phyloP scores from a whole-genome alignment of 345 rosid genomes.

The Barbarea vulgaris region DNA sequence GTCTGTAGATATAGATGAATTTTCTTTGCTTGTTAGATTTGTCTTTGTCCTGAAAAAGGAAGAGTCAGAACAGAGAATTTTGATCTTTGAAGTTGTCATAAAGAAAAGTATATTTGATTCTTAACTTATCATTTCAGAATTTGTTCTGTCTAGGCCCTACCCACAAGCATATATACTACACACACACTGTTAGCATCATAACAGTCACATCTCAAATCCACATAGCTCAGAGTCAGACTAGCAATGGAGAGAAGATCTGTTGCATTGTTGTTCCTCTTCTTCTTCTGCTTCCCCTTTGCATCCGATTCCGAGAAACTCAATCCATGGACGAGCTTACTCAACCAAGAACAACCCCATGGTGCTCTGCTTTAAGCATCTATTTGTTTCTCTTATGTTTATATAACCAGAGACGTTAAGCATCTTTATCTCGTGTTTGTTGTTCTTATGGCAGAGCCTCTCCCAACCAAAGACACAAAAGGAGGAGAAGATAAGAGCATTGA shows the following conservation, averaged over 20 bases:
- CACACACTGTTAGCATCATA: not conserved
- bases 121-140: constrained; percentile 23
- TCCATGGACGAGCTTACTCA: constrained; percentile 10
- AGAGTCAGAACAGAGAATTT: not conserved
- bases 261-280: constrained; percentile 21
- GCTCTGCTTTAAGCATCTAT: not conserved
- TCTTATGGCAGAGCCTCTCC: constrained; percentile 15
- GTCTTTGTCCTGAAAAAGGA: constrained; percentile 18
- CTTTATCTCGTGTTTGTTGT: not conserved
- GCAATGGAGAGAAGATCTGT: constrained; percentile 18
- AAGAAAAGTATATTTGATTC: constrained; percentile 32
- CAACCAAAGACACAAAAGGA: constrained; percentile 5
- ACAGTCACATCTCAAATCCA: not conserved
- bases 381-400: not conserved
- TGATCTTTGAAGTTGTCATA: constrained; percentile 7
- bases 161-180: constrained; percentile 5
- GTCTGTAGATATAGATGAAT: not conserved
- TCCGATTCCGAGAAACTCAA: constrained; percentile 20
- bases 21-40: constrained; percentile 26
- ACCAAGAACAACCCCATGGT: constrained; percentile 31
- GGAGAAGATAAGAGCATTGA: constrained; percentile 23
- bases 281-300: constrained; percentile 18
- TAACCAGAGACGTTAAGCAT: not conserved
- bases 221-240: not conserved
- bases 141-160: not conserved